These are phyloP conservation scores for Cytospora piceae DNA, from an alignment of 2,329 filamentous ascomycete species.

Conservation along the genomic window DNA sequence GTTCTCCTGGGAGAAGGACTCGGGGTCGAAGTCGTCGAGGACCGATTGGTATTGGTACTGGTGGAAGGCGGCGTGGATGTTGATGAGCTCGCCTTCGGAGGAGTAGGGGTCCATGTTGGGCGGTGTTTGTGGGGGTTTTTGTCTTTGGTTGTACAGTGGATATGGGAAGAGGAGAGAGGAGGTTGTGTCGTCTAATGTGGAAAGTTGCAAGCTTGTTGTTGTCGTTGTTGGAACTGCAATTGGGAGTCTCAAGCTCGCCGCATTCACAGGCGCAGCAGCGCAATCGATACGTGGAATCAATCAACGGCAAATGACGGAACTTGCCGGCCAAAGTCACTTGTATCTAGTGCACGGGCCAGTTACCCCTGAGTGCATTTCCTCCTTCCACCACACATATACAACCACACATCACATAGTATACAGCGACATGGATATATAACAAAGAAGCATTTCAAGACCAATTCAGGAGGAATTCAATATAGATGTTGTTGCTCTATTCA, in stretches of 20 bases:
- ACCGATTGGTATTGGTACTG: constrained; percentile 86
- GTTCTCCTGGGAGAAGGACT: constrained; percentile 79
- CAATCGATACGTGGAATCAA: constrained; percentile 11
- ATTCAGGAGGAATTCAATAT: no score
- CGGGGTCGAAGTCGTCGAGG: constrained; percentile 76
- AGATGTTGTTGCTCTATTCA: neutral
- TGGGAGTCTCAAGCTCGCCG: constrained; percentile 19
- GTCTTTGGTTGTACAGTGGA: neutral
- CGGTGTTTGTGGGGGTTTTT: neutral
- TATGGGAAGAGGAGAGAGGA: neutral
- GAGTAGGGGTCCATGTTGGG: constrained; percentile 70
- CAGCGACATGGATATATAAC: neutral
- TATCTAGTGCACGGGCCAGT: constrained; percentile 14
- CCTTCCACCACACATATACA: neutral
- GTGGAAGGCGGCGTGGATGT: constrained; percentile 72
- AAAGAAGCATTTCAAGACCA: neutral
- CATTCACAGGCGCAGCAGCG: constrained; percentile 20
- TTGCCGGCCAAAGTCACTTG: constrained; percentile 2
- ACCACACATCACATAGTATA: neutral
- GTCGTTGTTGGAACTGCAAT: constrained; percentile 1
- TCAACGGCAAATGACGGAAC: constrained; percentile 6
- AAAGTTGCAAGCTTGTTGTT: neutral
- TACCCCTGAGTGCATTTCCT: neutral
- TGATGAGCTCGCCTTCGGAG: constrained; percentile 71
- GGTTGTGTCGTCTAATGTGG: neutral